Evolutionary conservation across 2,329 filamentous ascomycete genomes (phyloP).

Genomic region (Cladophialophora bantiana): DNA sequence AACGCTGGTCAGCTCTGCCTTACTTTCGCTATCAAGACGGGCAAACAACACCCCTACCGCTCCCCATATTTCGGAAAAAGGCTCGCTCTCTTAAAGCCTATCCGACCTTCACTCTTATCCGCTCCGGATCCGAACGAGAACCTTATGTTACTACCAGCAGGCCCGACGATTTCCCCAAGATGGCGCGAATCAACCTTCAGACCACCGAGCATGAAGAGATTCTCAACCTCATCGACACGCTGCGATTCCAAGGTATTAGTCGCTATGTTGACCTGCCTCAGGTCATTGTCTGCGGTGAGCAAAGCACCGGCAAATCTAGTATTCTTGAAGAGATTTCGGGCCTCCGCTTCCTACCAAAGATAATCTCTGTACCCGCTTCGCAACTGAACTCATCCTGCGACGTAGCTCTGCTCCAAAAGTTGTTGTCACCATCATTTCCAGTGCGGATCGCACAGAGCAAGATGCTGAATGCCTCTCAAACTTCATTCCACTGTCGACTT

Average conservation of each 20-base stretch:
- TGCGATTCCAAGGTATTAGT: slow-evolving; percentile 59
- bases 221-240: slow-evolving; percentile 61
- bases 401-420: slow-evolving; percentile 48
- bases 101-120: not conserved
- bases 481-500: slow-evolving; percentile 28
- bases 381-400: slow-evolving; percentile 65
- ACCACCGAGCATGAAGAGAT: slow-evolving; percentile 50
- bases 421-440: slow-evolving; percentile 54
- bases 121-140: not conserved
- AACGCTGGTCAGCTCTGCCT: not conserved
- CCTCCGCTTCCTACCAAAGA: slow-evolving; percentile 64
- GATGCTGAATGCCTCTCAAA: slow-evolving; percentile 37
- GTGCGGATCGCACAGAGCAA: slow-evolving; percentile 36
- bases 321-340: slow-evolving; percentile 69
- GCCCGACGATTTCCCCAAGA: not conserved
- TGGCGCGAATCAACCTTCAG: slow-evolving; percentile 25
- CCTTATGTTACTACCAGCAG: slow-evolving; percentile 5
- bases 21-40: not conserved
- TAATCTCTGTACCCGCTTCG: slow-evolving; percentile 65
- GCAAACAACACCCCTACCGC: not conserved
- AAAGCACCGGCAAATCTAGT: slow-evolving; percentile 69
- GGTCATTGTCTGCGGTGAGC: slow-evolving; percentile 66
- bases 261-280: slow-evolving; percentile 60
- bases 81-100: not conserved
- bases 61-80: too few species aligned